Evolutionary conservation across 768 basidiomycete genomes (phyloP).

Genomic region (Neoboletus magnificus): DNA sequence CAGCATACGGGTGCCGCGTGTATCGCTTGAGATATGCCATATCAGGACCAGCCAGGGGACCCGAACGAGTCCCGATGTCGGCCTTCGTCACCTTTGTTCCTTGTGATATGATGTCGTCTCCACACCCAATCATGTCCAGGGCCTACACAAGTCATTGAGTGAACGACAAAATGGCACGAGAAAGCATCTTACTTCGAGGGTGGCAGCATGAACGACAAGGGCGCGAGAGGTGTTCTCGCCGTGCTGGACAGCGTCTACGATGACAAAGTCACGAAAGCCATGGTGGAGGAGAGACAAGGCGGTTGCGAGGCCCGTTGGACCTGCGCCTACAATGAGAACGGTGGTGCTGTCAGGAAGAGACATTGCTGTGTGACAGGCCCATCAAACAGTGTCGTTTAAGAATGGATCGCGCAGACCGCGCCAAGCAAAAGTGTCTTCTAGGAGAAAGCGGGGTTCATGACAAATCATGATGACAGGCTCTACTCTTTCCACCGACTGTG

Average conservation of each 20-base stretch:
- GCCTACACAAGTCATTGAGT: constrained; percentile 16
- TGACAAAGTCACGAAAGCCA: constrained; percentile 39
- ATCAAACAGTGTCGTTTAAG: too few relatives aligned
- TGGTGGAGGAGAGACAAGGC: constrained; percentile 47
- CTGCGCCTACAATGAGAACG: constrained; percentile 50
- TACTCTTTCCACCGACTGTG: too few relatives aligned
- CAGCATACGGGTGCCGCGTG: constrained; percentile 43
- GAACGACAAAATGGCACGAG: too few relatives aligned
- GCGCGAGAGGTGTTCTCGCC: constrained; percentile 46
- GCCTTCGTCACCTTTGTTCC: constrained; percentile 33
- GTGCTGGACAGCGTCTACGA: constrained; percentile 39
- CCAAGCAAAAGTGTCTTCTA: too few relatives aligned
- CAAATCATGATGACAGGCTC: too few relatives aligned
- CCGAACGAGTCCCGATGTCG: constrained; percentile 33
- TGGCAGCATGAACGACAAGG: constrained; percentile 48
- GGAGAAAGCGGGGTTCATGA: too few relatives aligned
- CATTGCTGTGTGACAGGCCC: constrained; percentile 2
- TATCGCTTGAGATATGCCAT: constrained; percentile 37
- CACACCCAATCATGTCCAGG: constrained; percentile 43
- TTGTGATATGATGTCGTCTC: constrained; percentile 36
- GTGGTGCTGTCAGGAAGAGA: constrained; percentile 37
- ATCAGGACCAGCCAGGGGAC: constrained; percentile 27
- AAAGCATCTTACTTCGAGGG: constrained; percentile 41
- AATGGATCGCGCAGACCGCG: too few relatives aligned
- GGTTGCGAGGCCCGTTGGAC: constrained; percentile 46